These are phyloP conservation scores for Ceratocystis colombiana DNA, from an alignment of 2,329 filamentous ascomycete species.

Conservation along the genomic window DNA sequence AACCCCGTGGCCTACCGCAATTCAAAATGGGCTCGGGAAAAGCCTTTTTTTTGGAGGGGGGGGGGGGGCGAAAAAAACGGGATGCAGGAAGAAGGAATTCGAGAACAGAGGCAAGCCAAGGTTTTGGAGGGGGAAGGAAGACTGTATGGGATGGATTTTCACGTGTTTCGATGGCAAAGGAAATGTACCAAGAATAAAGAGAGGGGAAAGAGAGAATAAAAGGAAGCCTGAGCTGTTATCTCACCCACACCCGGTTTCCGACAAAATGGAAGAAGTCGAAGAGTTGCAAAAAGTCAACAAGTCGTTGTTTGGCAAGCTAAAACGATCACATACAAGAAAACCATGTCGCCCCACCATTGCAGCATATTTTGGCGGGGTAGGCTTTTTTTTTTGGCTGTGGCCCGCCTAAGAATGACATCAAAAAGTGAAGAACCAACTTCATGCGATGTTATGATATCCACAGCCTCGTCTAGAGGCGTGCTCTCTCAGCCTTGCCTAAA, in stretches of 20 bases:
- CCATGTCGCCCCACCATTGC: conserved; percentile 6
- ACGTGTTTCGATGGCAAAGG: background rate
- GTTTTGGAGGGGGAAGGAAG: background rate
- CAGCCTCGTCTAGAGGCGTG: background rate
- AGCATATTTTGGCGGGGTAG: conserved; percentile 6
- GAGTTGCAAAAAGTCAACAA: too few relatives aligned
- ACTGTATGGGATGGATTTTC: background rate
- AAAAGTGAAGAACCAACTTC: background rate
- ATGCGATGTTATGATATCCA: too few relatives aligned
- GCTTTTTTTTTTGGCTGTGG: background rate
- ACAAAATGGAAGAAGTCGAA: too few relatives aligned
- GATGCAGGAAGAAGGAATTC: conserved; percentile 6
- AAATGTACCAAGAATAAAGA: background rate
- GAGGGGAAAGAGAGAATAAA: background rate
- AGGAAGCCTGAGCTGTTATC: background rate
- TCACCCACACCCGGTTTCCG: too few relatives aligned
- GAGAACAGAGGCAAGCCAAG: background rate
- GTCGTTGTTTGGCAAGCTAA: too few relatives aligned
- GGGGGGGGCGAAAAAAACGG: background rate
- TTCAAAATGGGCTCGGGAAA: background rate
- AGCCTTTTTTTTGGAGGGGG: background rate
- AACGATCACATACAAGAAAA: background rate
- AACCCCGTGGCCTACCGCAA: conserved; percentile 1
- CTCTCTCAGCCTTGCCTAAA: background rate
- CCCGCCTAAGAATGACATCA: conserved; percentile 10